Evolutionary conservation across 176 grass and related monocot genomes (phyloP).

Genomic region (Hyparrhenia diplandra): DNA sequence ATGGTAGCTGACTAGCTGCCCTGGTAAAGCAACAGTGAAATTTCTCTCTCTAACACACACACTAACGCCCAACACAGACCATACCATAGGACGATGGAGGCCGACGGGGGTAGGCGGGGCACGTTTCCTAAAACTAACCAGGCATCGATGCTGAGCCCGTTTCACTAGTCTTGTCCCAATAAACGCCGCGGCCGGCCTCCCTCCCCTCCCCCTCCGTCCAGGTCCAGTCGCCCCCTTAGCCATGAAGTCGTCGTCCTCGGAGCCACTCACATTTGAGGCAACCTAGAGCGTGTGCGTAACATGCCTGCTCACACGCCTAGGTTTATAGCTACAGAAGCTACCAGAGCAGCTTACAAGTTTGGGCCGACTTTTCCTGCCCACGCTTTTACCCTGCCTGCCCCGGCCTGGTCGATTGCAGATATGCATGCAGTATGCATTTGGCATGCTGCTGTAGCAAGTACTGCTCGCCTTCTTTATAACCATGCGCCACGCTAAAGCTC

Average conservation of each 20-base stretch:
- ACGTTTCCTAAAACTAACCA: slow-evolving; percentile 29
- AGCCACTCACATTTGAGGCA: slow-evolving; percentile 59
- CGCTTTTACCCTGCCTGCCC: slow-evolving; percentile 50
- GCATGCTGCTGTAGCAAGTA: slow-evolving; percentile 1
- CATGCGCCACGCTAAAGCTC: slow-evolving; percentile 4
- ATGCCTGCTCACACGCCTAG: slow-evolving; percentile 36
- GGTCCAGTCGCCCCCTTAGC: neutral
- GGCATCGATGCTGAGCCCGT: slow-evolving; percentile 27
- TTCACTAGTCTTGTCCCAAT: slow-evolving; percentile 30
- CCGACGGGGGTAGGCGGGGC: no score
- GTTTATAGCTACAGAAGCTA: slow-evolving; percentile 1
- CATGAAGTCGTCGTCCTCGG: slow-evolving; percentile 3
- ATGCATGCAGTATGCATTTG: slow-evolving; percentile 4
- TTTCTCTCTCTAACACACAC: no score
- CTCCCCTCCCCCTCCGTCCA: neutral
- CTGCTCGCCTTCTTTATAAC: slow-evolving; percentile 43
- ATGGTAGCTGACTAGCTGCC: slow-evolving; percentile 41
- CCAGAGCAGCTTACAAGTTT: slow-evolving; percentile 5
- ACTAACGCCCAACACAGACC: no score
- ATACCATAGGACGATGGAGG: no score
- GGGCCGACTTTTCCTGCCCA: slow-evolving; percentile 31
- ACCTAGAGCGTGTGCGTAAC: slow-evolving; percentile 39
- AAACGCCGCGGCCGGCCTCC: neutral
- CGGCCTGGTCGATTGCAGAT: neutral
- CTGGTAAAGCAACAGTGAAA: neutral